These are phyloP conservation scores for Trametes hirsuta DNA, from an alignment of 1,284 basidiomycete genomes.

Conservation along the genomic window DNA sequence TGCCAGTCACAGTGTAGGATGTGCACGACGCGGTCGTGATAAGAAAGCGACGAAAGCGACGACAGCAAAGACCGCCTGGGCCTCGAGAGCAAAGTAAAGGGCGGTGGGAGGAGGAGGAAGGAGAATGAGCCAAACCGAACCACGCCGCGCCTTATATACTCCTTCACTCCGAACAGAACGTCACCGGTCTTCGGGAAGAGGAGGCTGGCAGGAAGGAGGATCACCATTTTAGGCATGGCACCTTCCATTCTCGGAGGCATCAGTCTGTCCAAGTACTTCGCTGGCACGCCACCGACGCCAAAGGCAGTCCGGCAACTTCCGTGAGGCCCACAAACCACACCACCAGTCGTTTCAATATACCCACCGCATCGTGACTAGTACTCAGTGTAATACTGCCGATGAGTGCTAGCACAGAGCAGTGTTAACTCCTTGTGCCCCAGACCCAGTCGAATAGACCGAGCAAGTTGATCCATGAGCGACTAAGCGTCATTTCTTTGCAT, in stretches of 20 bases:
- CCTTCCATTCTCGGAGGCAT: constrained; percentile 7
- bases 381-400: too few relatives aligned
- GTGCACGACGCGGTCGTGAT: constrained; percentile 24
- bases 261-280: neutral
- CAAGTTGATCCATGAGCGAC: too few relatives aligned
- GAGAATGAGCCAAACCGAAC: constrained; percentile 24
- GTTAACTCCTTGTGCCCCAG: too few relatives aligned
- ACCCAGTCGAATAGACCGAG: too few relatives aligned
- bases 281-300: neutral
- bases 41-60: constrained; percentile 34
- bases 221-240: constrained; percentile 4
- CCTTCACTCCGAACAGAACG: constrained; percentile 3
- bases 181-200: constrained; percentile 1
- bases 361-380: too few relatives aligned
- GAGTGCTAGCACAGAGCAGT: too few relatives aligned
- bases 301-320: neutral
- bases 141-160: constrained; percentile 25
- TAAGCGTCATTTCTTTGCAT: too few relatives aligned
- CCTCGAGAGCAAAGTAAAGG: constrained; percentile 24
- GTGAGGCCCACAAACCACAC: too few relatives aligned
- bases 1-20: constrained; percentile 7
- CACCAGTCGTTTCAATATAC: too few relatives aligned
- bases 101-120: constrained; percentile 23
- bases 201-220: neutral
- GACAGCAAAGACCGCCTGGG: constrained; percentile 36